Evolutionary conservation across 306 rosid species (phyloP).

Genomic region (Dalbergia oliveri): DNA sequence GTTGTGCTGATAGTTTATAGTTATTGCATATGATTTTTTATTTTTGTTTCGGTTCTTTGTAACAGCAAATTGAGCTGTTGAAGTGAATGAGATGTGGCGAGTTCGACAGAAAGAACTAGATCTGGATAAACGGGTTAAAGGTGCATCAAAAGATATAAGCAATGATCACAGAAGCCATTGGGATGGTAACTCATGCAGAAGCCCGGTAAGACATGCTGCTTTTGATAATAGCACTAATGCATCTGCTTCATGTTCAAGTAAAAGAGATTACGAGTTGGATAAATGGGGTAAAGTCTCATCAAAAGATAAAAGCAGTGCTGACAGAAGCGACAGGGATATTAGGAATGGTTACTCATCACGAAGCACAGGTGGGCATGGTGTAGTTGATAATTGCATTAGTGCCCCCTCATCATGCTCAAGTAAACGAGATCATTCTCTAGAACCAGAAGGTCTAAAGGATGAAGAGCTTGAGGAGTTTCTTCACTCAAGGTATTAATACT

Average conservation of each 20-base stretch:
- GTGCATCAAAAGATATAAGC: slow-evolving; percentile 51
- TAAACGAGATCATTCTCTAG: slow-evolving; percentile 46
- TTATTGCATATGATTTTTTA: slow-evolving; percentile 13
- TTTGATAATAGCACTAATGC: slow-evolving; percentile 42
- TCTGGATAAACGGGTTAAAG: slow-evolving; percentile 66
- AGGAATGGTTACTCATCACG: slow-evolving; percentile 25
- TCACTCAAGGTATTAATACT: slow-evolving; percentile 64
- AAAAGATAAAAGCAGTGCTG: slow-evolving; percentile 50
- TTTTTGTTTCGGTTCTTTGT: slow-evolving; percentile 10
- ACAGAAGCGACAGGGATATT: slow-evolving; percentile 36
- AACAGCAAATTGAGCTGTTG: slow-evolving; percentile 83
- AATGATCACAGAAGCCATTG: slow-evolving; percentile 40
- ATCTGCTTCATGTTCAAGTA: slow-evolving; percentile 64
- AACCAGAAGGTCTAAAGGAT: slow-evolving; percentile 67
- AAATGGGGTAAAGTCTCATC: slow-evolving; percentile 54
- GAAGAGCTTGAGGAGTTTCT: slow-evolving; percentile 89
- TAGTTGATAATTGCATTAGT: slow-evolving; percentile 35
- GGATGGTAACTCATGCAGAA: slow-evolving; percentile 40
- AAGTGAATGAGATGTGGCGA: slow-evolving; percentile 93
- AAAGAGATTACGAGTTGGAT: slow-evolving; percentile 60
- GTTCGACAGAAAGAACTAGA: slow-evolving; percentile 69
- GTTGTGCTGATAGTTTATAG: slow-evolving; percentile 21
- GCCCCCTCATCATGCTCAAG: slow-evolving; percentile 64
- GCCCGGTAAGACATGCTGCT: slow-evolving; percentile 33
- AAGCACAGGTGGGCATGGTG: slow-evolving; percentile 40